A percentile compares a stretch with the other conserved stretches of the same genome.
Evolutionary conservation across 106 monocot species (phyloP).

Genomic region (Acorus gramineus): DNA sequence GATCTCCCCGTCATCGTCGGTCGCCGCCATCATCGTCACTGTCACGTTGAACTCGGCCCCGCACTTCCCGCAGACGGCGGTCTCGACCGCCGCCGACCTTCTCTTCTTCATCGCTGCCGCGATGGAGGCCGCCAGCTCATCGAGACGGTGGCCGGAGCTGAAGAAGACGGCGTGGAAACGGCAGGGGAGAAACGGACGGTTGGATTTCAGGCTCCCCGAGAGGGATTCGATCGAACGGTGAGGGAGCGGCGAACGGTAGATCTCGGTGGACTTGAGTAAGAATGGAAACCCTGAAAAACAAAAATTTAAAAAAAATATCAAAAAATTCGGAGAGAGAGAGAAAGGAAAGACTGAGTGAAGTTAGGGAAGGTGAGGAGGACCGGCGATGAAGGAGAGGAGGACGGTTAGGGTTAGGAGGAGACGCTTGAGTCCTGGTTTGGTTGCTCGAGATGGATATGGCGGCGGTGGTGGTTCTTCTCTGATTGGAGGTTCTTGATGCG

Average conservation of each 20-base stretch:
- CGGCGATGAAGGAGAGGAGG: slow-evolving; percentile 58
- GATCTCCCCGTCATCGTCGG: slow-evolving; percentile 13
- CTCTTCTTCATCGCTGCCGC: slow-evolving; percentile 16
- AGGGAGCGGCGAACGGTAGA: slow-evolving; percentile 77
- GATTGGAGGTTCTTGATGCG: neutral
- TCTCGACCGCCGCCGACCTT: neutral
- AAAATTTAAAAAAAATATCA: neutral
- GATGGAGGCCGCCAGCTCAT: slow-evolving; percentile 8
- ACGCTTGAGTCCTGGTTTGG: slow-evolving; percentile 60
- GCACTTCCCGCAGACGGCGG: slow-evolving; percentile 6
- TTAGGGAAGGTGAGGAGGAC: neutral
- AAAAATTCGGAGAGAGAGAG: neutral
- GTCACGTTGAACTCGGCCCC: no score
- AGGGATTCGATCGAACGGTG: slow-evolving; percentile 48
- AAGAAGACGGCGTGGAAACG: slow-evolving; percentile 64
- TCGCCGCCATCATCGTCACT: slow-evolving; percentile 2
- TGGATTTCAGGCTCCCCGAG: slow-evolving; percentile 21
- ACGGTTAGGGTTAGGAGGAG: slow-evolving; percentile 68
- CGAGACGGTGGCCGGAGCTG: slow-evolving; percentile 2
- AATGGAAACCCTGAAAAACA: slow-evolving; percentile 36
- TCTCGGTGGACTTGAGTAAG: slow-evolving; percentile 68
- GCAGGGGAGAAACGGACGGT: slow-evolving; percentile 36
- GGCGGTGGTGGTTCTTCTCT: neutral
- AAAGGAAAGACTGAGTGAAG: neutral
- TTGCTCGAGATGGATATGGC: slow-evolving; percentile 14